A percentile compares a stretch with the other conserved stretches of the same genome.
Evolutionary conservation across 331 rosid genomes (phyloP).

Genomic region (Erythrophleum ivorense): DNA sequence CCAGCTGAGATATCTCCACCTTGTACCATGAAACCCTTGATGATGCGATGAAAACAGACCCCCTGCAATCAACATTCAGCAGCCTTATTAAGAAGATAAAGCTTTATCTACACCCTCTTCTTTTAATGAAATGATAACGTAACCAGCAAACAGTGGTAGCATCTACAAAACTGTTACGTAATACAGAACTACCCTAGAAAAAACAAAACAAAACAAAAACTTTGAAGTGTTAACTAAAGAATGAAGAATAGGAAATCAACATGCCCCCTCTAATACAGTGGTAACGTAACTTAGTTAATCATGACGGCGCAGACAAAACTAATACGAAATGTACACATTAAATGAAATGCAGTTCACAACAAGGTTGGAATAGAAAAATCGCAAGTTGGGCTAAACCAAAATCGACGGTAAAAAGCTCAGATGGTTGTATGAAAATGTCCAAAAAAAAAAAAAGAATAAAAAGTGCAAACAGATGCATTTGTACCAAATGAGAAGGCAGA

Average conservation of each 20-base stretch:
- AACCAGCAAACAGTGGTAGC: background rate
- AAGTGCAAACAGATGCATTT: background rate
- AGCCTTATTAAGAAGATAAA: background rate
- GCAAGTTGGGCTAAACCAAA: background rate
- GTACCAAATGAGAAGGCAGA: background rate
- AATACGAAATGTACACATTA: background rate
- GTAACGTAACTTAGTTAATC: background rate
- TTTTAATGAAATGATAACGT: background rate
- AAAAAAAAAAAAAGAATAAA: background rate
- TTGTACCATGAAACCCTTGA: slow-evolving; percentile 92
- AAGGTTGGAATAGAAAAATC: no score
- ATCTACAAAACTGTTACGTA: background rate
- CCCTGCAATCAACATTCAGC: slow-evolving; percentile 47
- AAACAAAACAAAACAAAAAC: background rate
- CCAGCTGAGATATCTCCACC: slow-evolving; percentile 90
- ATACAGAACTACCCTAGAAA: no score
- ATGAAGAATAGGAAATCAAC: background rate
- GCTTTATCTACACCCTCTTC: background rate
- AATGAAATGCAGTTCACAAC: background rate
- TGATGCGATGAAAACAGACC: slow-evolving; percentile 68
- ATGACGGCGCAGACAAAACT: background rate
- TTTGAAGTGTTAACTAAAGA: background rate
- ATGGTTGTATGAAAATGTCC: background rate
- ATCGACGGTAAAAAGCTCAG: background rate
- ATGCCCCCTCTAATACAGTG: background rate